Evolutionary conservation across 164 flowering plant genomes (phyloP).

Genomic region (Warburgia ugandensis): DNA sequence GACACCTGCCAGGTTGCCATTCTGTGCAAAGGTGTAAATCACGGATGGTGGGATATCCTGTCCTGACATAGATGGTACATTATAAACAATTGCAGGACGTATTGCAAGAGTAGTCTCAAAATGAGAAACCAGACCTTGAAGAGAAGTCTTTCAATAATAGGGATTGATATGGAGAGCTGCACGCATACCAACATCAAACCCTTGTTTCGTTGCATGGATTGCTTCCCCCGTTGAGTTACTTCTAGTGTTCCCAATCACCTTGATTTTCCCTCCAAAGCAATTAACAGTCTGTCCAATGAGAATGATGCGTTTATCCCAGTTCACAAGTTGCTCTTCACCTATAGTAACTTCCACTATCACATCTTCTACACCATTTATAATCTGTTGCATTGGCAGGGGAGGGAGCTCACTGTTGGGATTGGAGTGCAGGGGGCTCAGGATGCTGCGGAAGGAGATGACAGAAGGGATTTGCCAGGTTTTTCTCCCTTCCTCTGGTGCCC

Average conservation of each 20-base stretch:
- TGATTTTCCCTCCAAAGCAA: no score
- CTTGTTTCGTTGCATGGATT: conserved; percentile 84
- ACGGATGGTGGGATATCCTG: conserved; percentile 78
- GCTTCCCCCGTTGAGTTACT: conserved; percentile 93
- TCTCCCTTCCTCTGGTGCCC: no score
- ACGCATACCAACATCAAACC: conserved; percentile 92
- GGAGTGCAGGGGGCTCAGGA: no score
- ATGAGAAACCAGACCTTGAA: conserved; percentile 65
- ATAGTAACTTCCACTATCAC: conserved; percentile 87
- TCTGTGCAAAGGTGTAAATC: conserved; percentile 37
- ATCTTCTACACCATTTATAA: conserved; percentile 68
- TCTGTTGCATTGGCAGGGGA: no score
- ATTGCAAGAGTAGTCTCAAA: conserved; percentile 60
- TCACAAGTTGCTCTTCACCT: conserved; percentile 92
- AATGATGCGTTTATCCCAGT: conserved; percentile 94
- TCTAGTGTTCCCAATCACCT: conserved; percentile 93
- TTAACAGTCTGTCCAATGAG: conserved; percentile 90
- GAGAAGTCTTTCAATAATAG: conserved; percentile 86
- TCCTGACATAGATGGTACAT: conserved; percentile 71
- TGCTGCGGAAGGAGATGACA: no score
- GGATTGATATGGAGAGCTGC: conserved; percentile 95
- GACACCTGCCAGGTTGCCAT: conserved; percentile 63
- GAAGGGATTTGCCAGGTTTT: no score
- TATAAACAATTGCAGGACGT: conserved; percentile 78
- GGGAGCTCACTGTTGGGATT: no score